Evolutionary conservation across 2,329 filamentous ascomycete genomes (phyloP).

Genomic region (Bertia moriformis): DNA sequence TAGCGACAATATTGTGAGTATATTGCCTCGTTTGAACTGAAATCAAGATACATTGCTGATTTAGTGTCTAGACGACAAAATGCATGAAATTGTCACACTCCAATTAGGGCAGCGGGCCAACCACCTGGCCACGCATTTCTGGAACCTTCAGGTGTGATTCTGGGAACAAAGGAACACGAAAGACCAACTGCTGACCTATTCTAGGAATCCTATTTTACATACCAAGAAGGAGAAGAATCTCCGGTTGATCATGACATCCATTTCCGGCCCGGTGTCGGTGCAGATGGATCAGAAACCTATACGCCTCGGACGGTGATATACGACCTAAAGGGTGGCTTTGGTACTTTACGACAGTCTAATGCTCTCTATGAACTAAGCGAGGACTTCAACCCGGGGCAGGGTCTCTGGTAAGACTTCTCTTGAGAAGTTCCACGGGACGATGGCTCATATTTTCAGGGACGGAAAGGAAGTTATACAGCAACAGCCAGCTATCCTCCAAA

Average conservation of each 20-base stretch:
- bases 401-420: conserved; percentile 13
- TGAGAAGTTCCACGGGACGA: conserved; percentile 17
- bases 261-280: conserved; percentile 70
- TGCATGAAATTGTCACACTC: conserved; percentile 91
- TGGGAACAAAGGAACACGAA: neutral
- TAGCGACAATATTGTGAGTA: too few species aligned
- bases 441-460: conserved; percentile 29
- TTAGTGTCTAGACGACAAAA: too few species aligned
- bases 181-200: neutral
- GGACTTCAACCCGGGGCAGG: conserved; percentile 10
- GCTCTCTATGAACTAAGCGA: conserved; percentile 55
- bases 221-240: conserved; percentile 50
- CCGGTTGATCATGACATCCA: conserved; percentile 72
- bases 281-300: conserved; percentile 78
- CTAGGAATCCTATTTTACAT: conserved; percentile 95
- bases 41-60: too few species aligned
- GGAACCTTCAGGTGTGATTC: conserved; percentile 67
- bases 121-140: conserved; percentile 89
- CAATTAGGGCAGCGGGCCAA: conserved; percentile 90
- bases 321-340: conserved; percentile 87
- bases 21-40: too few species aligned
- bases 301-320: conserved; percentile 86
- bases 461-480: conserved; percentile 55
- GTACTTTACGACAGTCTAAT: conserved; percentile 74
- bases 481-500: conserved; percentile 51